phyloP scores from a whole-genome alignment of 306 rosid genomes.

The Sechiopsis laciniata region DNA sequence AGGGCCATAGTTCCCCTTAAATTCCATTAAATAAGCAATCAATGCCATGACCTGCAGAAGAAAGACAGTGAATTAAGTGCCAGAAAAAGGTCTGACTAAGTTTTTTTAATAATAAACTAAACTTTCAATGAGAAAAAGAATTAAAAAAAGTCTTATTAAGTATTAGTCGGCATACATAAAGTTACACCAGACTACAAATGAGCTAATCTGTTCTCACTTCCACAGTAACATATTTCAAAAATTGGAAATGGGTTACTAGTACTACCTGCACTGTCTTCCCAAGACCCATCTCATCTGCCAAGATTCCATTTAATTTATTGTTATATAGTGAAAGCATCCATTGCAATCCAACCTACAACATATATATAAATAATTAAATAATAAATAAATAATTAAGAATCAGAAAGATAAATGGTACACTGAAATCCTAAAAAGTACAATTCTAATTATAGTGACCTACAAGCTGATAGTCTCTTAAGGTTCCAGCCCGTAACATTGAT shows the following conservation, averaged over 20 bases:
- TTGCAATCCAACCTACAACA: slow-evolving; percentile 79
- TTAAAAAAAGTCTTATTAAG: neutral
- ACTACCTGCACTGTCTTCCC: slow-evolving; percentile 99
- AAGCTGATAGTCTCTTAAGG: slow-evolving; percentile 93
- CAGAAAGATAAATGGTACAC: neutral
- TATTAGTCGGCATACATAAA: neutral
- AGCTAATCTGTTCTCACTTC: slow-evolving; percentile 12
- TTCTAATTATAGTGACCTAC: slow-evolving; percentile 47
- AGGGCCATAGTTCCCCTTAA: slow-evolving; percentile 98
- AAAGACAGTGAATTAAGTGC: neutral
- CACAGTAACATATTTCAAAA: neutral
- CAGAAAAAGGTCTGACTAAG: neutral
- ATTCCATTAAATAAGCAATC: slow-evolving; percentile 97
- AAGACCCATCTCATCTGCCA: slow-evolving; percentile 99
- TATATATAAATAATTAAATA: too few species aligned
- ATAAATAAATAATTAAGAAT: neutral
- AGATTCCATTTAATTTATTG: slow-evolving; percentile 94
- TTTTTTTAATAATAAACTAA: too few species aligned
- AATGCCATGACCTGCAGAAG: slow-evolving; percentile 86
- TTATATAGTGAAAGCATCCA: slow-evolving; percentile 99
- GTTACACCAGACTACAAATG: neutral
- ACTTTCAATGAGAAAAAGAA: too few species aligned
- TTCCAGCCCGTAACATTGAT: slow-evolving; percentile 87
- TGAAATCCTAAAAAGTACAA: slow-evolving; percentile 19
- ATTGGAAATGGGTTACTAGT: neutral